Conservation (phyloP, 2,329 filamentous ascomycete genomes). For the Fusarium mundagurra region DNA sequence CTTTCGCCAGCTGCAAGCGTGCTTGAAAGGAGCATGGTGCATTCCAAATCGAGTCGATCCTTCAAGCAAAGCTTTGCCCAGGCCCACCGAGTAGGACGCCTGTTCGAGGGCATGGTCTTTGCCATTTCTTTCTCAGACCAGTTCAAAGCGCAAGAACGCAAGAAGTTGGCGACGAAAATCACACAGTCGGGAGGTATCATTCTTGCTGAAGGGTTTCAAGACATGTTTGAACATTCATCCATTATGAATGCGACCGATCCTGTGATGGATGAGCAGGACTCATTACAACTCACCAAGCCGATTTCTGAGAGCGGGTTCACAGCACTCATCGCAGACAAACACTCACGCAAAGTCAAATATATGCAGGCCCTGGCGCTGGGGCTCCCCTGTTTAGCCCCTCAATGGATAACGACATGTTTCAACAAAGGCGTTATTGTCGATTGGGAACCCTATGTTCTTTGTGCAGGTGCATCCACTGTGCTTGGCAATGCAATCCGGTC, state of each 20-base stretch:
- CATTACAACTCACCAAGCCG: constrained; percentile 63
- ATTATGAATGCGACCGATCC: constrained; percentile 48
- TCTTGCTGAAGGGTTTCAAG: constrained; percentile 79
- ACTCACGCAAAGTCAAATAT: constrained; percentile 89
- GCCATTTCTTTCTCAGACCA: constrained; percentile 76
- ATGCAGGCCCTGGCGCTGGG: constrained; percentile 93
- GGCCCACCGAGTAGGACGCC: constrained; percentile 38
- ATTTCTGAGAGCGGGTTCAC: constrained; percentile 75
- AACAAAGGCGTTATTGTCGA: constrained; percentile 69
- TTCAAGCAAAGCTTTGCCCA: constrained; percentile 43
- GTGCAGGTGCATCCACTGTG: constrained; percentile 81
- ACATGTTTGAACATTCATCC: constrained; percentile 71
- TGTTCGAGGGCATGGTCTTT: constrained; percentile 88
- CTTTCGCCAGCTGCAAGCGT: constrained; percentile 51
- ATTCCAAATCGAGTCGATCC: constrained; percentile 41
- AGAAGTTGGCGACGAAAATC: constrained; percentile 69
- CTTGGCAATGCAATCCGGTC: constrained; percentile 83
- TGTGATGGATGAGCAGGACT: constrained; percentile 44
- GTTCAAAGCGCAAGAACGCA: constrained; percentile 52
- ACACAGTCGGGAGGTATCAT: constrained; percentile 76
- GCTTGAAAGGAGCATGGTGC: constrained; percentile 51
- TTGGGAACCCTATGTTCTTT: constrained; percentile 85
- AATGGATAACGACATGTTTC: constrained; percentile 83
- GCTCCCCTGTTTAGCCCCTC: constrained; percentile 83
- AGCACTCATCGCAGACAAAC: constrained; percentile 84